Evolutionary conservation across 2,329 filamentous ascomycete species (phyloP).

Genomic region (Polychaeton citri): DNA sequence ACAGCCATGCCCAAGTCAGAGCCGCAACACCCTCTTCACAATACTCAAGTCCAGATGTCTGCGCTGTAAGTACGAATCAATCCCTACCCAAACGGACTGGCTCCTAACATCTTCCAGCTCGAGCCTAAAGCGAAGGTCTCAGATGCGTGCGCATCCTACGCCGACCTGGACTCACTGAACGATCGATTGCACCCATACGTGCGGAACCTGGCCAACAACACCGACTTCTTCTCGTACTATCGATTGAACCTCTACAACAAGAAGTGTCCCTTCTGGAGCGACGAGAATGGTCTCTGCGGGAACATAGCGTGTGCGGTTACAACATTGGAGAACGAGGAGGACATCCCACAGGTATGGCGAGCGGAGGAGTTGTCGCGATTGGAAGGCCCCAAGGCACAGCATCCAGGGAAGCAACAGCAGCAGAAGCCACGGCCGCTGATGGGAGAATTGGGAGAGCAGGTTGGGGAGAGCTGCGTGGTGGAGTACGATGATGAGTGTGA

Average conservation of each 20-base stretch:
- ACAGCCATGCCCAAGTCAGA: slow-evolving; percentile 24
- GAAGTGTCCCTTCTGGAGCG: slow-evolving; percentile 90
- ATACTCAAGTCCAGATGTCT: slow-evolving; percentile 32
- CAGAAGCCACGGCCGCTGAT: slow-evolving; percentile 63
- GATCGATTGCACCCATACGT: slow-evolving; percentile 60
- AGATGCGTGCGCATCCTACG: slow-evolving; percentile 89
- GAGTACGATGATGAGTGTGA: slow-evolving; percentile 97
- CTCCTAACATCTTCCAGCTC: slow-evolving; percentile 45
- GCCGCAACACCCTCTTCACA: slow-evolving; percentile 26
- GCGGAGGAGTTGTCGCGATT: slow-evolving; percentile 85
- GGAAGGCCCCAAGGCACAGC: slow-evolving; percentile 77
- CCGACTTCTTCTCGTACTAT: slow-evolving; percentile 98
- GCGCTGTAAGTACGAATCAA: slow-evolving; percentile 37
- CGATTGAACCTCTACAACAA: slow-evolving; percentile 90
- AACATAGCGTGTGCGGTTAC: slow-evolving; percentile 95
- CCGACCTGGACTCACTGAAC: slow-evolving; percentile 77
- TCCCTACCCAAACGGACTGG: slow-evolving; percentile 19
- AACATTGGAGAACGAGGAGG: slow-evolving; percentile 87
- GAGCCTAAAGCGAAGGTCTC: slow-evolving; percentile 79
- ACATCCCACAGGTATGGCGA: slow-evolving; percentile 84
- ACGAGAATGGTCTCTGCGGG: slow-evolving; percentile 85
- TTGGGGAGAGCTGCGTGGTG: slow-evolving; percentile 90
- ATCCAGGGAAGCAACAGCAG: slow-evolving; percentile 65
- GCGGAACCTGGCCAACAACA: slow-evolving; percentile 67
- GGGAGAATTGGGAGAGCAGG: slow-evolving; percentile 69